Conservation (phyloP, 2,329 filamentous ascomycete species). For the Chaetomium sp. region DNA sequence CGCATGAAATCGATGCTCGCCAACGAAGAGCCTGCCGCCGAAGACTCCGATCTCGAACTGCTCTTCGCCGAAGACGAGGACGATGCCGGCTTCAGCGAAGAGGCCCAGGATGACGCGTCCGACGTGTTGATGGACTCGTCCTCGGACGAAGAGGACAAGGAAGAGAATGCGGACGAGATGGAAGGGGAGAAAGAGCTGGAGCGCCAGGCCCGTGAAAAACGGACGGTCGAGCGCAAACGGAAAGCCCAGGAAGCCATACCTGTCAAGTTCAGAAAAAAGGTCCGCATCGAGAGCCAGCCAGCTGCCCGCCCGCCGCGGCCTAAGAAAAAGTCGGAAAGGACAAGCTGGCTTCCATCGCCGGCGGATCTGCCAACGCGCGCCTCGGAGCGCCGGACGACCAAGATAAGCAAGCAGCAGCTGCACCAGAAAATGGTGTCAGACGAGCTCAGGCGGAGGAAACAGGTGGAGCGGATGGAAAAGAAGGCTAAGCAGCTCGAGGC, state of each 20-base stretch:
- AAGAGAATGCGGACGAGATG: conserved; percentile 67
- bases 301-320: conserved; percentile 51
- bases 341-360: conserved; percentile 59
- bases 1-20: conserved; percentile 78
- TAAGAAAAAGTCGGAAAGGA: conserved; percentile 63
- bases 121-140: conserved; percentile 88
- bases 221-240: conserved; percentile 70
- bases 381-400: conserved; percentile 60
- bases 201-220: conserved; percentile 70
- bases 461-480: conserved; percentile 67
- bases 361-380: conserved; percentile 60
- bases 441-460: conserved; percentile 69
- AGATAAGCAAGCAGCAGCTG: conserved; percentile 61
- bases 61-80: conserved; percentile 75
- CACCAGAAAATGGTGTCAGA: conserved; percentile 74
- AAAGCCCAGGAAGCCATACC: conserved; percentile 77
- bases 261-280: conserved; percentile 71
- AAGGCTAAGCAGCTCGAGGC: conserved; percentile 72
- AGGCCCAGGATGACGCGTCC: conserved; percentile 63
- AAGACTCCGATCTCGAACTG: conserved; percentile 68
- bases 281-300: conserved; percentile 68
- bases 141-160: conserved; percentile 79
- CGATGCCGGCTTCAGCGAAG: conserved; percentile 70
- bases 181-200: conserved; percentile 88
- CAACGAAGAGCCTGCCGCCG: conserved; percentile 62